Evolutionary conservation across 169 alveolate species (phyloP).

Genomic region (Plasmodium coatneyi): DNA sequence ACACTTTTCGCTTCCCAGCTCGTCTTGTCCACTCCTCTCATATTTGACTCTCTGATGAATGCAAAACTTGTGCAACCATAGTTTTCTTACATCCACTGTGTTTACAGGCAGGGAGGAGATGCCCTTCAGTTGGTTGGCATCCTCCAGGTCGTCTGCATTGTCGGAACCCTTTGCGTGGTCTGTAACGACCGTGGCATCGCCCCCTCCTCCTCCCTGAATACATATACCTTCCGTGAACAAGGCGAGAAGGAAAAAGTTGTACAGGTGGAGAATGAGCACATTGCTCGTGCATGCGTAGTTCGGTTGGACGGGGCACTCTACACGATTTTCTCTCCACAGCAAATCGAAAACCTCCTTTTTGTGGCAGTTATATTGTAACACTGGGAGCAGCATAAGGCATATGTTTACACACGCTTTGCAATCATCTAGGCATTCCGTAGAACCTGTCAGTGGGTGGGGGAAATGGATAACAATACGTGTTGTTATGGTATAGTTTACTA

Average conservation of each 20-base stretch:
- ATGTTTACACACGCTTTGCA: conserved; percentile 63
- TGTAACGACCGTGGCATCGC: neutral
- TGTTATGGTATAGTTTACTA: neutral
- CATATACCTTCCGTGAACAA: conserved; percentile 61
- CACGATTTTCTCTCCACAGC: conserved; percentile 47
- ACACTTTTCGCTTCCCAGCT: neutral
- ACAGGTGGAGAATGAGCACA: conserved; percentile 48
- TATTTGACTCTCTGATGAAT: neutral
- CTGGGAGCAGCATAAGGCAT: conserved; percentile 31
- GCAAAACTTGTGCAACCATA: neutral
- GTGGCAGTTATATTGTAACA: conserved; percentile 44
- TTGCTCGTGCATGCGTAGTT: conserved; percentile 28
- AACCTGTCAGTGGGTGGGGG: neutral
- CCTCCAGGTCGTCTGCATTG: neutral
- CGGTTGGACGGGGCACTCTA: neutral
- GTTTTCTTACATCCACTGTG: neutral
- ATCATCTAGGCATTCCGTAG: conserved; percentile 9
- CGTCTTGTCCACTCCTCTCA: neutral
- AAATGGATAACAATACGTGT: neutral
- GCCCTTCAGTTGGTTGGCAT: neutral
- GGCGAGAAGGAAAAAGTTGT: conserved; percentile 35
- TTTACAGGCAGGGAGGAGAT: neutral
- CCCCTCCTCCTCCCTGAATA: neutral
- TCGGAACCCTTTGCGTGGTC: neutral
- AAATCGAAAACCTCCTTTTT: conserved; percentile 28